Evolutionary conservation across 1,139 yeast genomes (phyloP), one percentile per base, ranked within the genome.

Genomic region (Yamadazyma sp.): DNA sequence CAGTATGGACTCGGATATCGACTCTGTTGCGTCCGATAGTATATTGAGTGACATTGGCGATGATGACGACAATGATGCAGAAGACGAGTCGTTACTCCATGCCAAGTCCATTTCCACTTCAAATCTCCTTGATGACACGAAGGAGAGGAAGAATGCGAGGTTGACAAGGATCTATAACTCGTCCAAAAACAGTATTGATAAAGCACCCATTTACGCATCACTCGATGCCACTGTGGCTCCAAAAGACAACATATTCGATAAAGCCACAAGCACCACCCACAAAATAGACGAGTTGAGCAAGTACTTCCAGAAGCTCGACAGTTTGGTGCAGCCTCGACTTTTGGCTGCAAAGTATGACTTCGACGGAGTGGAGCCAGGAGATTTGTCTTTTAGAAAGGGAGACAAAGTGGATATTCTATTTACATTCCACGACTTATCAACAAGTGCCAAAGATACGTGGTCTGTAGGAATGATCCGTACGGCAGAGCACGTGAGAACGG

Each of bases 351-450:
- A 53, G 31, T 46, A 51, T 41, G 58, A 56, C 38, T 71, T 67
- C 41, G 39, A 39, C 2, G 75, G 75, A 0, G 45, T 33, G 12
- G 57, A 62, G 38, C 59, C 69, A 0, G 77, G 76, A 0, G 76
- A 71, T 42, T 56, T 71, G 32, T 57, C 73, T 3, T 67, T 71
- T 39, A 48, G 55, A 3, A 45, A 53, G 27, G 74, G 71, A 12
- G 73, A 70, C 28, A 38, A 41, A 9, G 50, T 71, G 20, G 67
- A 63, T 42, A 52, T 69, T 9, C 35, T 70, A 6, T 59, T 62
- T 36, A 65, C 67, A 34, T 62, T 70, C 40, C 67, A 56, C 13
- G 56, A 56, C 39, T 47, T 59, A 8, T 51, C 60, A 14, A 56
- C 52, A 34, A 47, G 38, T 35, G 52, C 48, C 10, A 52, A 56